Base-by-base conservation (phyloP, 116 monocot genomes). In the Dioscorea cayenensis region DNA sequence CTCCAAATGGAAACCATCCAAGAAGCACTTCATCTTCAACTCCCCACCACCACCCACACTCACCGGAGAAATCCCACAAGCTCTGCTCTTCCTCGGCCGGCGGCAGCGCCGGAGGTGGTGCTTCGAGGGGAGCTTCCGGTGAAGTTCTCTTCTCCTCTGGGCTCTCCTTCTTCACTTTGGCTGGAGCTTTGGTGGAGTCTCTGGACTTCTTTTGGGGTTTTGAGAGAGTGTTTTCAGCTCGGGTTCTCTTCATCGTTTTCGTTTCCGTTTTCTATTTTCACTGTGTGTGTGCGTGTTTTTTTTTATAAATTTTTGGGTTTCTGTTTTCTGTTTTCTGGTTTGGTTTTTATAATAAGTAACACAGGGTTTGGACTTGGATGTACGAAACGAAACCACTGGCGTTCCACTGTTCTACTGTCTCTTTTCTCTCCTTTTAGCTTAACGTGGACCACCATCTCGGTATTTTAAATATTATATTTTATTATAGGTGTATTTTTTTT, bases 1-100 rank as follows among this genome's bases (percentile, higher is more conserved):
- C 69, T 12, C 3, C 69, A 12, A 76, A 76, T 6, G 79, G 79
- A 66, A 79, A 79, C 79, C 79, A 79, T 5, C 79, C 79, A 62
- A 73, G 28, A 7, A 79, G 79, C 51, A 69, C 10, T 32, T 79
- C 79, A 37, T 79, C 79, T 68, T 79, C 79, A 17, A 73, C 55
- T 0, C 66, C 74, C 66, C 74, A 66, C 66, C 29, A 32, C 49
- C 22, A 58, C 23, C 74, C 51, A 18, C 66, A 73, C 64, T 49
- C 49, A 51, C 14, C 72, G 43, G 7, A 62, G 60, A 14, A 37
- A 19, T 25, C 72, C 72, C 20, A 23, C 29, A 16, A 29, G 11
- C 14, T 14, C 37, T 12, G n/a, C 72, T 25, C 18, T 9, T 72
- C 43, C 61, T 23, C 38, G 62, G 20, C 12, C 62, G 72, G 21